Evolutionary conservation across 805 yeast genomes (phyloP).

Genomic region (Scheffersomyces amazonensis): DNA sequence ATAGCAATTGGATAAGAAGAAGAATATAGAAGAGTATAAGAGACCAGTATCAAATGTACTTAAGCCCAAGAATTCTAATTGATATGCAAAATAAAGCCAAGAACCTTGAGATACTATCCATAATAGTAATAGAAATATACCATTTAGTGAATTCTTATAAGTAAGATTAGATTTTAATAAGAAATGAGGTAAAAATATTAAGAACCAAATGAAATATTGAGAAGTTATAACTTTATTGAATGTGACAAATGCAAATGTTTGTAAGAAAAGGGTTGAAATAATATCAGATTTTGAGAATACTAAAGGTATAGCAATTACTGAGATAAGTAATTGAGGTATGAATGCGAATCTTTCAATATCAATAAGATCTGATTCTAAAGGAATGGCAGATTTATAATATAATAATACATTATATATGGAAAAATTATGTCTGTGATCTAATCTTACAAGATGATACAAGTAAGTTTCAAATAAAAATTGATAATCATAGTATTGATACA

Average conservation of each 20-base stretch:
- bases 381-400: slow-evolving; percentile 52
- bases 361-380: neutral
- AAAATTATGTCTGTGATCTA: slow-evolving; percentile 95
- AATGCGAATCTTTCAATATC: slow-evolving; percentile 64
- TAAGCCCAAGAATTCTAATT: slow-evolving; percentile 75
- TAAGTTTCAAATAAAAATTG: slow-evolving; percentile 78
- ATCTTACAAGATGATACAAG: slow-evolving; percentile 74
- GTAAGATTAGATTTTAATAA: slow-evolving; percentile 43
- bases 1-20: slow-evolving; percentile 63
- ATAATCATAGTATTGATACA: slow-evolving; percentile 70
- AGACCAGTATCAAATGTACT: slow-evolving; percentile 61
- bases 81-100: slow-evolving; percentile 80
- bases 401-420: slow-evolving; percentile 79
- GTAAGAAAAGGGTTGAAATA: slow-evolving; percentile 34
- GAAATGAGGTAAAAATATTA: slow-evolving; percentile 78
- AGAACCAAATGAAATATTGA: slow-evolving; percentile 94
- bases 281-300: slow-evolving; percentile 29
- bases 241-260: slow-evolving; percentile 43
- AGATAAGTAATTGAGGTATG: slow-evolving; percentile 71
- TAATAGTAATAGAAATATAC: slow-evolving; percentile 37
- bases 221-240: slow-evolving; percentile 73
- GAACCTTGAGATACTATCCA: slow-evolving; percentile 74
- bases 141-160: slow-evolving; percentile 23
- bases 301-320: slow-evolving; percentile 59
- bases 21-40: slow-evolving; percentile 51